Base-by-base conservation (phyloP, 352 stramenopile genomes). In the Achlya hypogyna region DNA sequence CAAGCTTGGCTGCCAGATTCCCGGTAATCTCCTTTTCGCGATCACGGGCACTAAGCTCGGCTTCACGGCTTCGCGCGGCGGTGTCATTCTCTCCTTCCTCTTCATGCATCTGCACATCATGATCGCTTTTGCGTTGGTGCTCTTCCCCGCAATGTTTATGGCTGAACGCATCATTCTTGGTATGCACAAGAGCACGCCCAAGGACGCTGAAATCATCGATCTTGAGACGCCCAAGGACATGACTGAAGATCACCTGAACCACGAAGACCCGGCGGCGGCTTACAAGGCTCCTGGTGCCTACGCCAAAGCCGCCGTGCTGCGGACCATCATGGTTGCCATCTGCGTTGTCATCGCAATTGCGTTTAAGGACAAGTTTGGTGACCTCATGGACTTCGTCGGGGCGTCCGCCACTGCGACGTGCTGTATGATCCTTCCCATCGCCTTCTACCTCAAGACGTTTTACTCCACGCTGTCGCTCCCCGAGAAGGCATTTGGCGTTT, bases 21-120 rank as follows among this genome's bases (percentile, higher is more conserved):
- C n/a, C n/a, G n/a, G n/a, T 28, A 70, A 70, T 43, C 29, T 70
- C 4, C 54, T 70, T 22, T 70, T 69, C 25, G 18, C 64, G 42
- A 68, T 70, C 23, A 38, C 42, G 0, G 53, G 42, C 12, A 60
- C n/a, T n/a, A n/a, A n/a, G 12, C 34, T 65, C 22, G 58, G 58
- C 3, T 65, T 65, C 34, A 4, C 25, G 35, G 22, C 58, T 23
- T n/a, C 22, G 23, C 20, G 27, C 27, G 58, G 58, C 9, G 35
- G 22, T 9, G 51, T 62, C 6, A 9, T 65, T 23, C 40, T 65
- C 22, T n/a, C 58, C 3, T 65, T 53, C 40, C 38, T 65, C n/a
- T n/a, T 22, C 27, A 65, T 65, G 58, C 58, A 65, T 23, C 22
- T 65, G 35, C 58, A 65, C 40, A 65, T 65, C 9, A 63, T 32